Conservation (phyloP, 805 yeast species). For the Nakazawaea wyomingensis region DNA sequence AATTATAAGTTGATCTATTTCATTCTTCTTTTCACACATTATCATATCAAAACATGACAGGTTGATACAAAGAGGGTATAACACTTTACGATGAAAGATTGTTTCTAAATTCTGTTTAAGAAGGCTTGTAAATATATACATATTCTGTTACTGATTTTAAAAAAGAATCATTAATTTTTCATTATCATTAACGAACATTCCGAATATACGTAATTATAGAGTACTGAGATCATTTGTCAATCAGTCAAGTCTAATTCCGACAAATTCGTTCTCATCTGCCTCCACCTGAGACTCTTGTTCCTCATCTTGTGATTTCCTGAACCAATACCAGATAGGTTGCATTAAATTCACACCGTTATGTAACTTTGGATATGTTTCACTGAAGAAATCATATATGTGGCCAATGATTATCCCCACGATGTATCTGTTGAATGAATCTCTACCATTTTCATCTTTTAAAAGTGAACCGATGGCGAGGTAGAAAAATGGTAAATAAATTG, state of each 20-base stretch:
- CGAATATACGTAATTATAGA: too few species aligned
- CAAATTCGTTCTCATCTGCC: background rate
- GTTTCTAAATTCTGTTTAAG: too few species aligned
- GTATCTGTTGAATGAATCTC: conserved; percentile 19
- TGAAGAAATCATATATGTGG: conserved; percentile 34
- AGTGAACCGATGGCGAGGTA: conserved; percentile 20
- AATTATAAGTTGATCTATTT: too few species aligned
- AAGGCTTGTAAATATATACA: too few species aligned
- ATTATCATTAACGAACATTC: too few species aligned
- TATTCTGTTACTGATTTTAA: too few species aligned
- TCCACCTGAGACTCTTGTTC: background rate
- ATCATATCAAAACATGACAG: too few species aligned
- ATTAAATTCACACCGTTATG: conserved; percentile 27
- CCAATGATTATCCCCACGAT: conserved; percentile 37
- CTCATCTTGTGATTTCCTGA: background rate
- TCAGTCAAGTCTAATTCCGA: background rate
- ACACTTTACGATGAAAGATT: too few species aligned
- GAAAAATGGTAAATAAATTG: conserved; percentile 41
- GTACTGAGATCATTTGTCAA: background rate
- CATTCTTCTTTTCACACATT: too few species aligned
- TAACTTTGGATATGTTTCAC: conserved; percentile 37
- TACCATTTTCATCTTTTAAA: conserved; percentile 15
- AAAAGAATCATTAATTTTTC: too few species aligned
- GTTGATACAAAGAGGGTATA: too few species aligned
- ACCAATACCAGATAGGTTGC: conserved; percentile 39